Evolutionary conservation across 1,139 yeast species (phyloP).

Genomic region (Suhomyces maxii): DNA sequence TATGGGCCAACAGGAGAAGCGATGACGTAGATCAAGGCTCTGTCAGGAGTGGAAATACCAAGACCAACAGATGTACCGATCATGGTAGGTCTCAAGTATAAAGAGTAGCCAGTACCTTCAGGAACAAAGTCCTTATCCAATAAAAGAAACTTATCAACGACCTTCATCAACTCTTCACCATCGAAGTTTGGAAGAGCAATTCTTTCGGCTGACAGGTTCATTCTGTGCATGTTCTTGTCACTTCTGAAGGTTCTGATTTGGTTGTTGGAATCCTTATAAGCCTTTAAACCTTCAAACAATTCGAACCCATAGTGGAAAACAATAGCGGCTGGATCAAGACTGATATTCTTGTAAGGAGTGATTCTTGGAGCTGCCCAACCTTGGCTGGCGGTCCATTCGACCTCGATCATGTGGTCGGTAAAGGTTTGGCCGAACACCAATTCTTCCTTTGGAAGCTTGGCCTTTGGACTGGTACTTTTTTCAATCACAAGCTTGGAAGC

Average conservation of each 20-base stretch:
- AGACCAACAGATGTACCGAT: slow-evolving; percentile 33
- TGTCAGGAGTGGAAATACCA: slow-evolving; percentile 37
- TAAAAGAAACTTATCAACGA: slow-evolving; percentile 34
- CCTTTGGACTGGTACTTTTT: slow-evolving; percentile 60
- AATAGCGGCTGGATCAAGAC: slow-evolving; percentile 27
- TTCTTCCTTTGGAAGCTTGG: slow-evolving; percentile 67
- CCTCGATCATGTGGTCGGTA: slow-evolving; percentile 54
- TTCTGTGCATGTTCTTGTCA: slow-evolving; percentile 38
- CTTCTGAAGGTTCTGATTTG: slow-evolving; percentile 41
- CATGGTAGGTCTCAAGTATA: slow-evolving; percentile 32
- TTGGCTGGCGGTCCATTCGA: slow-evolving; percentile 33
- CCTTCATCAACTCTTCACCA: slow-evolving; percentile 35
- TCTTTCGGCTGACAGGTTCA: slow-evolving; percentile 40
- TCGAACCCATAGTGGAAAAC: slow-evolving; percentile 33
- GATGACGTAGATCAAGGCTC: slow-evolving; percentile 37
- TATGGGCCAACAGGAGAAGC: slow-evolving; percentile 35
- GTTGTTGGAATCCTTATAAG: slow-evolving; percentile 30
- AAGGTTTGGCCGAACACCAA: slow-evolving; percentile 85
- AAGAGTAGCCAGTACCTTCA: slow-evolving; percentile 27
- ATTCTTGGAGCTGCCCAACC: slow-evolving; percentile 44
- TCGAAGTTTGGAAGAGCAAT: slow-evolving; percentile 41
- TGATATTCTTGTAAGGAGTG: slow-evolving; percentile 37
- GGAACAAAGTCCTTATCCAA: slow-evolving; percentile 34
- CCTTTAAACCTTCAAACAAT: slow-evolving; percentile 32
- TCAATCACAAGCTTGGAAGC: slow-evolving; percentile 65